These are phyloP conservation scores for Phytophthora melonis DNA, from an alignment of 352 stramenopile species.

Conservation along the genomic window DNA sequence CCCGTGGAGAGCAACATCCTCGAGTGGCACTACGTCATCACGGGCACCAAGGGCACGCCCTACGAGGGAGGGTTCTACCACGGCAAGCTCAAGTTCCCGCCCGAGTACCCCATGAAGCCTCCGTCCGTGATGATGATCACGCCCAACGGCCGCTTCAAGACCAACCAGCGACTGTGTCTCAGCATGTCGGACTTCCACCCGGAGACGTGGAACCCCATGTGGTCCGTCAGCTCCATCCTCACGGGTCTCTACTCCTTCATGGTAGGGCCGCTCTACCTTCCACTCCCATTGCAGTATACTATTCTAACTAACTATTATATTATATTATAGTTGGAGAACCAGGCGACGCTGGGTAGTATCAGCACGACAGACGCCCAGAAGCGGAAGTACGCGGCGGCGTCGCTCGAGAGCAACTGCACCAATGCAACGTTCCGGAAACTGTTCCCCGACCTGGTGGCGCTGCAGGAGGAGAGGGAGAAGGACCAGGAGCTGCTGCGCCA, in stretches of 20 bases:
- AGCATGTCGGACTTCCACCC: constrained; percentile 97
- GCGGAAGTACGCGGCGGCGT: constrained; percentile 82
- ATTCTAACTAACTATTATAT: neutral
- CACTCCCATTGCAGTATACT: too few relatives aligned
- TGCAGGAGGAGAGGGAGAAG: constrained; percentile 67
- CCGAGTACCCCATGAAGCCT: constrained; percentile 96
- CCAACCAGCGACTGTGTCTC: constrained; percentile 94
- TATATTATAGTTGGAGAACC: constrained; percentile 66
- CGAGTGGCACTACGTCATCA: constrained; percentile 97
- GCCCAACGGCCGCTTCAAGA: constrained; percentile 95
- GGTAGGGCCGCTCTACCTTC: too few relatives aligned
- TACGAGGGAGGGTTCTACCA: constrained; percentile 94
- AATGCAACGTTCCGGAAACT: constrained; percentile 86
- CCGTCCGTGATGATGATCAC: constrained; percentile 96
- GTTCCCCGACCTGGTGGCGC: constrained; percentile 90
- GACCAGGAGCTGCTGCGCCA: constrained; percentile 54
- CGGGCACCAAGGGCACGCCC: constrained; percentile 64
- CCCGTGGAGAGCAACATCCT: constrained; percentile 95
- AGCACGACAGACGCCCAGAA: constrained; percentile 86
- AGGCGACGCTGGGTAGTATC: constrained; percentile 91
- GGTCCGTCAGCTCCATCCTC: constrained; percentile 96
- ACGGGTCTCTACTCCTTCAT: constrained; percentile 97
- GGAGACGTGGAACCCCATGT: constrained; percentile 97
- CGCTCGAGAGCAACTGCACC: constrained; percentile 84
- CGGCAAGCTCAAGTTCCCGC: constrained; percentile 93